These are phyloP conservation scores for Amanita pseudoporphyria DNA, from an alignment of 768 basidiomycete species.

Conservation along the genomic window DNA sequence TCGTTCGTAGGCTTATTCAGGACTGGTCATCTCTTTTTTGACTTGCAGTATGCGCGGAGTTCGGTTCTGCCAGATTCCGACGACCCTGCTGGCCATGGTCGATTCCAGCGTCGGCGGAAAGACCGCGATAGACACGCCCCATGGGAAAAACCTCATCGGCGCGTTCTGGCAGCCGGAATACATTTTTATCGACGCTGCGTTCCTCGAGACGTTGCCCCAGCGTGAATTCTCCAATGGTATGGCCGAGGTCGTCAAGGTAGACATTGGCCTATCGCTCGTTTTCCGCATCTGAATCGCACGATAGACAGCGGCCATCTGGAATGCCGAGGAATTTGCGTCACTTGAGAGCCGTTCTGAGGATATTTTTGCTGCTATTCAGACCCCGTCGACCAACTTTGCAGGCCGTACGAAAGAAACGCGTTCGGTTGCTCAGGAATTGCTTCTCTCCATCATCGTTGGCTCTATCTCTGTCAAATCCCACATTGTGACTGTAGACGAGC, in stretches of 20 bases:
- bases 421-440: constrained; percentile 66
- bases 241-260: constrained; percentile 95
- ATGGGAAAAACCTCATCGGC: constrained; percentile 97
- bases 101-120: constrained; percentile 97
- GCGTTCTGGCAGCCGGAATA: constrained; percentile 98
- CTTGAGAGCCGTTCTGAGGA: constrained; percentile 81
- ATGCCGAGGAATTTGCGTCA: constrained; percentile 77
- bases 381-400: constrained; percentile 49
- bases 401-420: constrained; percentile 56
- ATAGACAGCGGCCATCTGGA: constrained; percentile 99
- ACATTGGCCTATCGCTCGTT: constrained; percentile 13
- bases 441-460: constrained; percentile 85
- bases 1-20: neutral
- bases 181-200: constrained; percentile 95
- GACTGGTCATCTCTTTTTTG: neutral
- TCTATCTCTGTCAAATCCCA: constrained; percentile 95
- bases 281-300: neutral
- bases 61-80: constrained; percentile 92
- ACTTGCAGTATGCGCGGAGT: constrained; percentile 86
- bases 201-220: constrained; percentile 85
- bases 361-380: constrained; percentile 79
- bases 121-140: constrained; percentile 98
- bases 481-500: constrained; percentile 95
- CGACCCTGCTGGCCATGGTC: constrained; percentile 96
- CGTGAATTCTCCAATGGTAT: constrained; percentile 98